These are phyloP conservation scores for Dipteronia sinensis DNA, from an alignment of 345 rosid species.

Conservation along the genomic window DNA sequence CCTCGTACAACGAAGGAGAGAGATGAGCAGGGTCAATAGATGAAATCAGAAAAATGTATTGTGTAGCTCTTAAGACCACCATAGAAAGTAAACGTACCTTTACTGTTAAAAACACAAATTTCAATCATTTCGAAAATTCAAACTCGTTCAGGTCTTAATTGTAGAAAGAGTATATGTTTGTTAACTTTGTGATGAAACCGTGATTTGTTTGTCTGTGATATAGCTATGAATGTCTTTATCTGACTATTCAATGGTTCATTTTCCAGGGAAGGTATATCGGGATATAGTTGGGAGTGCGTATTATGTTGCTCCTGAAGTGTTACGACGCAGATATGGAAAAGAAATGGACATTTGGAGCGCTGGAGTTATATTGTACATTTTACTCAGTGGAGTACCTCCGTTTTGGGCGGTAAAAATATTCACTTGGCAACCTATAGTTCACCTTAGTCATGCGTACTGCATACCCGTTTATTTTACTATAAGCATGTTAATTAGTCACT, in stretches of 20 bases:
- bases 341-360: constrained; percentile 94
- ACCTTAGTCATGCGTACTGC: background rate
- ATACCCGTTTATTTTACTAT: background rate
- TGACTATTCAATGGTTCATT: constrained; percentile 6
- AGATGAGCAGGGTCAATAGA: too few relatives aligned
- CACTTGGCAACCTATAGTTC: background rate
- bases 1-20: background rate
- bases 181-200: background rate
- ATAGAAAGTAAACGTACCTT: background rate
- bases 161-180: background rate
- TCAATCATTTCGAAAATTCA: background rate
- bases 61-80: background rate
- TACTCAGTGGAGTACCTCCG: constrained; percentile 95
- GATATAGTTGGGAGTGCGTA: constrained; percentile 90
- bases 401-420: constrained; percentile 85
- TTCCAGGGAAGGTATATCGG: constrained; percentile 63
- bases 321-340: constrained; percentile 72
- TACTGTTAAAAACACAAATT: background rate
- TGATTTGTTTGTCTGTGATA: background rate
- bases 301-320: constrained; percentile 90
- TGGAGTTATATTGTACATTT: constrained; percentile 76
- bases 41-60: background rate
- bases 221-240: background rate
- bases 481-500: background rate
- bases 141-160: background rate